Evolutionary conservation across 345 rosid genomes (phyloP), one percentile per base, ranked within the genome.

Genomic region (Clarkia xantiana): DNA sequence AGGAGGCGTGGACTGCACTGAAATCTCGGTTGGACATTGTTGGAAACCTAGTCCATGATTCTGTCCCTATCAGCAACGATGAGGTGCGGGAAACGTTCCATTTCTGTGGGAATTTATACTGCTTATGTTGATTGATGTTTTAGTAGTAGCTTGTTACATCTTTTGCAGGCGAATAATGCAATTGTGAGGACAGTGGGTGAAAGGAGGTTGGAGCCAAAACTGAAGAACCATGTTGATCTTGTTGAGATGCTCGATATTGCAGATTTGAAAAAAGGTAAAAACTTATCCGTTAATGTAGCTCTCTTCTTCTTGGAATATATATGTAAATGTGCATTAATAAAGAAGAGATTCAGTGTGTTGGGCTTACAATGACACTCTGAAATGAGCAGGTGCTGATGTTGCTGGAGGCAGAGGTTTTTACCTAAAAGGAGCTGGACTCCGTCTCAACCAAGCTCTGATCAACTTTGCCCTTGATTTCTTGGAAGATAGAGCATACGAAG

Each of bases 341-440:
- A 29, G 36, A 29, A 0, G 1, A 29, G 36, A 29, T 4, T 29
- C 9, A 7, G 5, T 29, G 36, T 10, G 7, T 29, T 29, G 36
- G 36, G 36, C 8, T 29, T 29, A 29, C n/a, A 29, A 29, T 29
- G 36, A 7, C 36, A 7, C 36, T 29, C 36, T 29, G 36, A 29
- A 29, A 22, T 57, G 39, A 47, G 12, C 57, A 90, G 97, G 97
- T 61, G 77, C 94, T 57, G 78, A 79, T 14, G 65, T 83, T 16
- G 97, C 96, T 2, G 94, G 96, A 59, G 88, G 78, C 25, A 79
- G 97, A 71, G 94, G 94, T 41, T 90, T 64, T 72, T 90, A 76
- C 67, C 57, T 90, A 15, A 83, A 81, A 72, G 97, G 91, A 46
- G 82, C 71, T 55, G 97, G 97, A 1, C 76, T 83, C 10, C 74